Evolutionary conservation across 345 rosid species (phyloP), one percentile per base, ranked within the genome.

Genomic region (Euphorbia pulcherrima): DNA sequence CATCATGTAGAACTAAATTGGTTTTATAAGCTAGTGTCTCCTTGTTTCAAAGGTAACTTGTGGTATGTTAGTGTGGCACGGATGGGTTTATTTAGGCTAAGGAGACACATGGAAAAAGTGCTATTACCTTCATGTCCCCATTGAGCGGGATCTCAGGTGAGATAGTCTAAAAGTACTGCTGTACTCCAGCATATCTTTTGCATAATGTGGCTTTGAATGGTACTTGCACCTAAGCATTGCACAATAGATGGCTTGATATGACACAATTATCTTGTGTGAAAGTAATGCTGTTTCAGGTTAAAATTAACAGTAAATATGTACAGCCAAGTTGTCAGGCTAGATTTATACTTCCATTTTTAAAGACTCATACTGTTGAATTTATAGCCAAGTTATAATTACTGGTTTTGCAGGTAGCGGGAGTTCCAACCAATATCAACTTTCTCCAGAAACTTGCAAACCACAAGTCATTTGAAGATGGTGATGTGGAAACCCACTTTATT

Each of bases 401-500:
- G 53, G 41, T 75, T 84, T 10, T 73, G 63, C 85, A 93, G 98
- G 94, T 93, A 48, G 98, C 90, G 35, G 98, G 97, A 72, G 86
- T 93, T 66, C 98, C 98, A 20, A 93, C 94, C 56, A 93, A 93
- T 81, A 85, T 93, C 66, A 83, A 74, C 76, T 93, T 93, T 74
- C 85, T 93, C 58, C 87, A 80, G 65, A 87, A 82, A 60, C 96
- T 93, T 77, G 88, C 94, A 55, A 79, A 78, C 72, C 92, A 93
- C 64, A 76, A 65, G 77, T 90, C 83, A 70, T 93, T 93, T 79
- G 83, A 79, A 79, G 84, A 73, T 77, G 97, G 92, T 51, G 74
- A 84, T 54, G 93, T 93, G 72, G 98, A 93, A 85, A 93, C 97
- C 10, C 98, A 93, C 83, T 90, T 93, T 74, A 89, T 93, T 37